Evolutionary conservation across 192 early-diverging fungal species (phyloP).

Genomic region (Dissophora ornata): DNA sequence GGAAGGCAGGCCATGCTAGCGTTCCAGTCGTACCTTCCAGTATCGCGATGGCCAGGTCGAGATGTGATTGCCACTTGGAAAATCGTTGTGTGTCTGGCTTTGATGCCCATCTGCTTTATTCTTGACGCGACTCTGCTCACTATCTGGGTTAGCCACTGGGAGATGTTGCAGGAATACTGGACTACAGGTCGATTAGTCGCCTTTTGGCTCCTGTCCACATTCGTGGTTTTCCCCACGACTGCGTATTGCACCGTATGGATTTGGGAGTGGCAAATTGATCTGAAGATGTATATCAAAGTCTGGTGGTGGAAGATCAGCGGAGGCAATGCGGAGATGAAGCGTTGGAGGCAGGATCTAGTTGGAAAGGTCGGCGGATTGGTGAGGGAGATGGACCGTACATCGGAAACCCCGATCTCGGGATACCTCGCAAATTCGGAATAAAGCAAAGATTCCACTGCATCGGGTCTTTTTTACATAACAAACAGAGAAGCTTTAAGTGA

Average conservation of each 20-base stretch:
- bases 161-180: conserved; percentile 7
- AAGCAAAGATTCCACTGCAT: too few species aligned
- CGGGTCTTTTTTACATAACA: too few species aligned
- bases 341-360: conserved; percentile 38
- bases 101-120: conserved; percentile 51
- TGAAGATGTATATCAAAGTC: conserved; percentile 47
- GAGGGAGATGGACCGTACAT: conserved; percentile 25
- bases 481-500: too few species aligned
- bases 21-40: conserved; percentile 56
- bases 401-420: too few species aligned
- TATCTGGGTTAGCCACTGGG: conserved; percentile 7
- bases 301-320: conserved; percentile 53
- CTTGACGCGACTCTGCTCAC: conserved; percentile 36
- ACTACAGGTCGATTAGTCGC: conserved; percentile 20
- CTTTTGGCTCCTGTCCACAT: conserved; percentile 35
- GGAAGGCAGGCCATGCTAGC: conserved; percentile 57
- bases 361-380: conserved; percentile 22
- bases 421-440: too few species aligned
- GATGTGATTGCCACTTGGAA: conserved; percentile 62
- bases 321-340: conserved; percentile 49
- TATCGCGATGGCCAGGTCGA: conserved; percentile 59
- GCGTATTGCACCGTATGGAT: conserved; percentile 44
- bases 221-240: conserved; percentile 26
- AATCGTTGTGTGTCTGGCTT: conserved; percentile 47
- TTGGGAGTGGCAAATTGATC: conserved; percentile 53